A percentile compares a stretch with the other conserved stretches of the same genome.
Conservation (phyloP, 352 stramenopile species). For the Phytophthora citricola region DNA sequence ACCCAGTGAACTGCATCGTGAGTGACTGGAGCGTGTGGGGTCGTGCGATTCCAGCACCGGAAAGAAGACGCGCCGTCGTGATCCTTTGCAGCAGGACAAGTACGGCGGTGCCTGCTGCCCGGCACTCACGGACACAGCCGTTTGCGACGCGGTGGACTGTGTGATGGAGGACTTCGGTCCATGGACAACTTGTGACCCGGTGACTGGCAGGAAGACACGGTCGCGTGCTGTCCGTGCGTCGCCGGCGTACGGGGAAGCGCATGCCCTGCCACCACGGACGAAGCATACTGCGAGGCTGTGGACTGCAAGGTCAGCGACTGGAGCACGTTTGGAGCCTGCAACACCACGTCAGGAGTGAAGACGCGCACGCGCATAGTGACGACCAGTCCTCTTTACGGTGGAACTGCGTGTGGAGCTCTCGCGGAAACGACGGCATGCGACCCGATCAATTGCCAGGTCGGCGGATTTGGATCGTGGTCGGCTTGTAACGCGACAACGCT, state of each 20-base stretch:
- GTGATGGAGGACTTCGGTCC: slow-evolving; percentile 36
- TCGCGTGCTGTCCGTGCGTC: slow-evolving; percentile 32
- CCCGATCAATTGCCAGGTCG: slow-evolving; percentile 58
- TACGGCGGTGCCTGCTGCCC: slow-evolving; percentile 46
- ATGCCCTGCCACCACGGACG: slow-evolving; percentile 38
- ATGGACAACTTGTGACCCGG: slow-evolving; percentile 44
- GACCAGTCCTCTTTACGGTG: slow-evolving; percentile 43
- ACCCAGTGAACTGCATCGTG: slow-evolving; percentile 62
- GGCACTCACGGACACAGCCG: slow-evolving; percentile 25
- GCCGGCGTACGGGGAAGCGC: slow-evolving; percentile 50
- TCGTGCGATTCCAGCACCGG: slow-evolving; percentile 40
- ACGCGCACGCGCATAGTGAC: slow-evolving; percentile 42
- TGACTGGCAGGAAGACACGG: slow-evolving; percentile 39
- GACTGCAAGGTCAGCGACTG: slow-evolving; percentile 55
- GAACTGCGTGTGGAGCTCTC: slow-evolving; percentile 37
- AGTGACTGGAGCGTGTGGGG: slow-evolving; percentile 49
- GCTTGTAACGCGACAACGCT: slow-evolving; percentile 38
- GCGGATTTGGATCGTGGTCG: slow-evolving; percentile 39
- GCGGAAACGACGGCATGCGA: slow-evolving; percentile 46
- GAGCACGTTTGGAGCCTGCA: slow-evolving; percentile 46
- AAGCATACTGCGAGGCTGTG: slow-evolving; percentile 46
- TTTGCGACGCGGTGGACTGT: slow-evolving; percentile 54
- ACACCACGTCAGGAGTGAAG: slow-evolving; percentile 37
- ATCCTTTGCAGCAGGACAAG: slow-evolving; percentile 39
- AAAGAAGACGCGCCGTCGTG: slow-evolving; percentile 45